Evolutionary conservation across 805 yeast genomes (phyloP).

Genomic region (Dipodascopsis uninucleata): DNA sequence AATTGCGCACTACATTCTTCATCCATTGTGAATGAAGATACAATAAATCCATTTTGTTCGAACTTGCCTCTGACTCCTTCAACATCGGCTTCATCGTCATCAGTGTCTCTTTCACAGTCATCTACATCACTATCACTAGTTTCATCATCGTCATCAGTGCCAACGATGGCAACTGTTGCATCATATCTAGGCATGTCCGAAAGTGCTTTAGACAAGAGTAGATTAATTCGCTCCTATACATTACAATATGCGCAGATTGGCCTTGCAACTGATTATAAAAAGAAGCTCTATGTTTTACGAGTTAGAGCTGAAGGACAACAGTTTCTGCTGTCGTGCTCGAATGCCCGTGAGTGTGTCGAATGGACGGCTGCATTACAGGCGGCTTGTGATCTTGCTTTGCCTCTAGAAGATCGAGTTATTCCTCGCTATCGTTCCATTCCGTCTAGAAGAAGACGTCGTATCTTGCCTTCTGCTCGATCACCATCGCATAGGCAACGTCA

Average conservation of each 20-base stretch:
- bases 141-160: background rate
- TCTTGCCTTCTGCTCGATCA: conserved; percentile 24
- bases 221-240: conserved; percentile 55
- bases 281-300: conserved; percentile 64
- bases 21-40: conserved; percentile 11
- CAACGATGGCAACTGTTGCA: background rate
- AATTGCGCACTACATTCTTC: conserved; percentile 11
- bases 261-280: conserved; percentile 77
- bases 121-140: conserved; percentile 5
- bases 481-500: conserved; percentile 10
- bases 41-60: background rate
- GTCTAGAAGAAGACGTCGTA: conserved; percentile 55
- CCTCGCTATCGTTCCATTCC: conserved; percentile 83
- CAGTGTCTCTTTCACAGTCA: conserved; percentile 1
- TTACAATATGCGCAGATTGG: conserved; percentile 84
- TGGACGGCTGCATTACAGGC: conserved; percentile 73
- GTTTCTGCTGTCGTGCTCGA: conserved; percentile 60
- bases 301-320: conserved; percentile 82
- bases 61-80: background rate
- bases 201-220: no score
- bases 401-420: conserved; percentile 62
- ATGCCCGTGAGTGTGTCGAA: conserved; percentile 62
- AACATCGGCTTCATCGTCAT: conserved; percentile 3
- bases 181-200: conserved; percentile 18
- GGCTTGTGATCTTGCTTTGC: conserved; percentile 78